Conservation (phyloP, 163 green algal genomes). For the Volvox carteri region DNA sequence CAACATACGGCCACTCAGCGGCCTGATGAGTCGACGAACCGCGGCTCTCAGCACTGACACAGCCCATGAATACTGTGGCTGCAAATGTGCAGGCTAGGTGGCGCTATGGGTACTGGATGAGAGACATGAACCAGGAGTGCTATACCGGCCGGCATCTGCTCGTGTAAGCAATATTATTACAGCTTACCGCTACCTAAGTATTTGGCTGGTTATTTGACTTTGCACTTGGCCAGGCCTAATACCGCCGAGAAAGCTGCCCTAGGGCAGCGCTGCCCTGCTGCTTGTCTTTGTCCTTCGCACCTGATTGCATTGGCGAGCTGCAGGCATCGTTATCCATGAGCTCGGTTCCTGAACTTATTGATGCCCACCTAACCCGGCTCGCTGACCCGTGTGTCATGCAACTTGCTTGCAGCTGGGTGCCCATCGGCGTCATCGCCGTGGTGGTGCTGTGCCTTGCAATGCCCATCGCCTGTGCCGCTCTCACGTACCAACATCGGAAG, state of each 20-base stretch:
- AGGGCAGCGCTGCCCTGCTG: no score
- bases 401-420: slow-evolving; percentile 3
- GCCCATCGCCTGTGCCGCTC: neutral
- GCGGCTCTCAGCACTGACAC: no score
- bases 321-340: neutral
- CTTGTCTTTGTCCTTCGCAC: no score
- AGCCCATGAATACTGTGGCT: no score
- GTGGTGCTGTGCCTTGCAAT: slow-evolving; percentile 32
- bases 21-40: no score
- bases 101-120: slow-evolving; percentile 21
- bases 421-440: slow-evolving; percentile 22
- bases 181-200: neutral
- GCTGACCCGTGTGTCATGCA: neutral
- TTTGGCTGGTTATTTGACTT: neutral
- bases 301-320: neutral
- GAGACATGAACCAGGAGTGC: slow-evolving; percentile 38
- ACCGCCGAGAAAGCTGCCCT: no score
- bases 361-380: neutral
- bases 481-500: neutral
- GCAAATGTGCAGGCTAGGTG: slow-evolving; percentile 16
- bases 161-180: neutral
- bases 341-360: neutral
- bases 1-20: no score
- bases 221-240: no score
- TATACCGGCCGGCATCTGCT: neutral